These are phyloP conservation scores for Pseudopediastrum boryanum DNA, from an alignment of 139 green algal genomes.

Conservation along the genomic window DNA sequence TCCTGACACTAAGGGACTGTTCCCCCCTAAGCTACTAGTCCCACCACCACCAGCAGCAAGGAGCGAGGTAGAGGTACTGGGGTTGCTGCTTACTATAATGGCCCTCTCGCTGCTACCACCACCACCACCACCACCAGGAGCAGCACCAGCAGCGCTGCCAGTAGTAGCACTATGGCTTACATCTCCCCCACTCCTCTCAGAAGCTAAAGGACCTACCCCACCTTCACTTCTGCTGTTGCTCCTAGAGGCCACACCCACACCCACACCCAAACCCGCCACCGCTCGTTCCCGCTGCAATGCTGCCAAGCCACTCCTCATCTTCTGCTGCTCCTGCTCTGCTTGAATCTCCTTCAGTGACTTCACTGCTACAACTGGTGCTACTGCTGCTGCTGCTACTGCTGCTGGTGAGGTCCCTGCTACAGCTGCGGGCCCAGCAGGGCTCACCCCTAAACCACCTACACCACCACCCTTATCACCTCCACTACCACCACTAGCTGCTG, in stretches of 20 bases:
- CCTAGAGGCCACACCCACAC: background rate
- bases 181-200: background rate
- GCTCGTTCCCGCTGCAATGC: slow-evolving; percentile 24
- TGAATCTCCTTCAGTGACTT: slow-evolving; percentile 30
- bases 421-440: background rate
- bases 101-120: too few relatives aligned
- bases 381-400: too few relatives aligned
- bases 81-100: too few relatives aligned
- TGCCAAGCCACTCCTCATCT: slow-evolving; percentile 16
- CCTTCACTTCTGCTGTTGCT: background rate
- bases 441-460: too few relatives aligned
- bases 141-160: background rate
- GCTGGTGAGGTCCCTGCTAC: too few relatives aligned
- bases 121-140: slow-evolving; percentile 3
- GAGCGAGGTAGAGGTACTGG: too few relatives aligned
- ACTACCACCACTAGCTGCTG: background rate
- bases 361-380: background rate
- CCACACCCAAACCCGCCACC: slow-evolving; percentile 16
- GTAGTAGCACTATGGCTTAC: slow-evolving; percentile 1
- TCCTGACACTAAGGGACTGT: too few relatives aligned
- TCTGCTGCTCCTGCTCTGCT: slow-evolving; percentile 25
- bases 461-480: too few relatives aligned
- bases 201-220: background rate
- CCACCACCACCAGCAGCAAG: too few relatives aligned
- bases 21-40: too few relatives aligned